Conservation (phyloP, 768 basidiomycete genomes). For the Lactarius sanguifluus region DNA sequence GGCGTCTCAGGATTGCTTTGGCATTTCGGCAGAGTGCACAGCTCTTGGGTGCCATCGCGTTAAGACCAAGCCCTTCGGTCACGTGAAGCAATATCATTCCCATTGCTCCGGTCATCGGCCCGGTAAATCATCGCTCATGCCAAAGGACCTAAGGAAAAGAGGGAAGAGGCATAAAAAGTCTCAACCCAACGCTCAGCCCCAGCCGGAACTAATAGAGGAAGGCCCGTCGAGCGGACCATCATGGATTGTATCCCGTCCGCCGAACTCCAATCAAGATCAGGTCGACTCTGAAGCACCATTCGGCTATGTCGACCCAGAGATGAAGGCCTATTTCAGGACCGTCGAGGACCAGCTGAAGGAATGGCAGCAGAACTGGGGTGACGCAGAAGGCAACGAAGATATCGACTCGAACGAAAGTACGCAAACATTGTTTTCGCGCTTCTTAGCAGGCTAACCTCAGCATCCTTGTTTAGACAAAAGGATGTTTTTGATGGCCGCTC, state of each 20-base stretch:
- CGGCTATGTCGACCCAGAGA: constrained; percentile 83
- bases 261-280: constrained; percentile 41
- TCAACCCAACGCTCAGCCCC: constrained; percentile 33
- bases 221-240: constrained; percentile 49
- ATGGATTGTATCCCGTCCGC: constrained; percentile 57
- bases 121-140: constrained; percentile 47
- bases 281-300: constrained; percentile 74
- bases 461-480: constrained; percentile 17
- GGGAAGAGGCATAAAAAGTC: constrained; percentile 72
- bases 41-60: constrained; percentile 70
- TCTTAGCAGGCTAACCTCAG: constrained; percentile 27
- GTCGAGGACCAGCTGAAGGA: constrained; percentile 85
- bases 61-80: background rate
- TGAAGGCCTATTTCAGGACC: constrained; percentile 90
- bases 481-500: constrained; percentile 76
- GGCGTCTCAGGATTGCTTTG: constrained; percentile 87
- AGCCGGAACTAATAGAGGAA: constrained; percentile 26
- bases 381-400: constrained; percentile 48
- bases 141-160: constrained; percentile 71
- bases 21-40: constrained; percentile 76
- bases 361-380: constrained; percentile 66
- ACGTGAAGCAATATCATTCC: too few species aligned
- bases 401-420: constrained; percentile 71
- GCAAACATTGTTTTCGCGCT: constrained; percentile 28
- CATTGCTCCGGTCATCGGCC: too few species aligned